These are phyloP conservation scores for Orbilia brochopaga DNA, from an alignment of 2,329 filamentous ascomycete species.

Conservation along the genomic window DNA sequence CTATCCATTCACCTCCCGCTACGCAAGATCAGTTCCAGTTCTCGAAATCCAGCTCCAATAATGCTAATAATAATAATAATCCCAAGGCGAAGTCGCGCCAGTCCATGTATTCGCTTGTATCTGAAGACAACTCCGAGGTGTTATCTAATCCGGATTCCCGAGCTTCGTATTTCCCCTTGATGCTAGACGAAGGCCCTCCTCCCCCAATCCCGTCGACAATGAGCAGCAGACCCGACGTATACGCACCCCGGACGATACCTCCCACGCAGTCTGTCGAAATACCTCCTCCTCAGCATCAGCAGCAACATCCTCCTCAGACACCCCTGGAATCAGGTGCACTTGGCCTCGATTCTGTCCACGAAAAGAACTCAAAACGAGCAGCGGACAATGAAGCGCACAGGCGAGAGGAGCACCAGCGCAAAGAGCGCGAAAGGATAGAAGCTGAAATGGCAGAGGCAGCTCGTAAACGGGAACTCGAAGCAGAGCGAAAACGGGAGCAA, in stretches of 20 bases:
- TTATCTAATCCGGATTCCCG: constrained; percentile 35
- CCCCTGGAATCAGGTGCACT: neutral
- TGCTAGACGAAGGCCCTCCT: constrained; percentile 44
- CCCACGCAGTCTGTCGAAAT: constrained; percentile 48
- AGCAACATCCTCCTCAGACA: constrained; percentile 24
- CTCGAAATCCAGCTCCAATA: constrained; percentile 14
- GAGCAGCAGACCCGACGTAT: constrained; percentile 27
- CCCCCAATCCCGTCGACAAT: constrained; percentile 43
- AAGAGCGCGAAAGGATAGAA: constrained; percentile 59
- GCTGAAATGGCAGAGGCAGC: constrained; percentile 68
- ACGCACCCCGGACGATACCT: constrained; percentile 43
- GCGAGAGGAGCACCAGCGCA: constrained; percentile 42
- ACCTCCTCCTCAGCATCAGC: constrained; percentile 32
- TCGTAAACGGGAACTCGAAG: constrained; percentile 68
- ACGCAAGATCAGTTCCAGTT: constrained; percentile 35
- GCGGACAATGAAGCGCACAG: constrained; percentile 47
- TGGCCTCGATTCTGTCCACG: constrained; percentile 21
- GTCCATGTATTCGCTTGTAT: constrained; percentile 48
- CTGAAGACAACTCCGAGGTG: constrained; percentile 38
- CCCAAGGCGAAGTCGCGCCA: constrained; percentile 45
- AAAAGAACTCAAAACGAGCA: constrained; percentile 50
- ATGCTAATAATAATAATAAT: constrained; percentile 45
- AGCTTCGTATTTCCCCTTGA: constrained; percentile 42
- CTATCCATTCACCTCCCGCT: constrained; percentile 39
- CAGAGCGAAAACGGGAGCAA: constrained; percentile 52